Base-by-base conservation (phyloP, 768 basidiomycete genomes). In the Leccinum incarnatum region DNA sequence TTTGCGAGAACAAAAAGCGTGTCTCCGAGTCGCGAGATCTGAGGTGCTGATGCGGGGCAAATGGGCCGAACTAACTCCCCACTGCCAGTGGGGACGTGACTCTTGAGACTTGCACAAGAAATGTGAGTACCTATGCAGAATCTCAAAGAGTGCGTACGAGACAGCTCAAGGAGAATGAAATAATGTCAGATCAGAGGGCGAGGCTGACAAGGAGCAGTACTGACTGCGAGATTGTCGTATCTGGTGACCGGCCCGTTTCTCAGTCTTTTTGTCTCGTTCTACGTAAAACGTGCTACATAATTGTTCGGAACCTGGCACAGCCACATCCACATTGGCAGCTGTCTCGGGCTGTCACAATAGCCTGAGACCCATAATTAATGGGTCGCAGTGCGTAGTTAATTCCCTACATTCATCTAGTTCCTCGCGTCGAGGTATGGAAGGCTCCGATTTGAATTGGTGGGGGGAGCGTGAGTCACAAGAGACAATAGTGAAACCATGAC, bases 1-100 rank as follows among this genome's bases (percentile, higher is more conserved):
- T 64, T 54, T 52, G 46, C 52, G 47, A 62, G 47, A 59, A 68
- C 66, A 70, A 71, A 64, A 69, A 57, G 62, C 21, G n/a, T 19
- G 27, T 2, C n/a, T n/a, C n/a, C 27, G 25, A 34, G 34, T 54
- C 34, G 45, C 21, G 19, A 59, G 32, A 48, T 30, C 9, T 10
- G 32, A 62, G 42, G 19, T 8, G 49, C 30, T 34, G 30, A 27
- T 50, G 25, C 30, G 45, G 25, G 25, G 32, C 9, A 14, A 4
- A 48, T 11, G 12, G 40, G 51, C 45, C 49, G 55, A 45, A 21
- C 14, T 53, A 59, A 53, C 15, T 3, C 54, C 52, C 11, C 42
- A 21, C 29, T 30, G 29, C 29, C 9, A 2, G 9, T 10, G 19
- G 2, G 42, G 42, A 45, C 42, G 19, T 0, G 42, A 45, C 19